Evolutionary conservation across 352 stramenopile species (phyloP), one percentile per base, ranked within the genome.

Genomic region (Phytopythium chamaehyphon): DNA sequence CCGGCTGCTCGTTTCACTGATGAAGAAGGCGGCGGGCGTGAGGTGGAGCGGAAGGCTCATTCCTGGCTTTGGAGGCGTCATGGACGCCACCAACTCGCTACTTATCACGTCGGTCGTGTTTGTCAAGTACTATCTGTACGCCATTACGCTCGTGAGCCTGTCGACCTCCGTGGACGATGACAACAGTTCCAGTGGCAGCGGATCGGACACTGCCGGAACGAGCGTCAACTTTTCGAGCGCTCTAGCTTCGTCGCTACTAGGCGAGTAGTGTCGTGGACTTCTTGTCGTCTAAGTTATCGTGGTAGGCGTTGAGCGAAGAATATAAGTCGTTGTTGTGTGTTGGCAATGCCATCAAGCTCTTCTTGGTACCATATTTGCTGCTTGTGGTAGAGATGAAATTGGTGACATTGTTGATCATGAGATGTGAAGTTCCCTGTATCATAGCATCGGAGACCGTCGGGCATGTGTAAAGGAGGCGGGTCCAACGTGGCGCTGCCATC

Each of bases 11-110:
- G 95, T 96, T 35, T 97, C 86, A 42, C 87, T 99, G 67, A 58
- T 99, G 7, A 99, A 99, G 70, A 76, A 95, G 33, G 92, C 97
- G 61, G 93, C 93, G 2, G 90, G 85, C 11, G 71, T 98, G 36
- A 99, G 98, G 69, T 92, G 98, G 64, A 98, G 95, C 51, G 96
- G 95, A 5, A 88, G 91, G 57, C 68, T 99, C 22, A 96, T 99
- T 61, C 96, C 96, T 15, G 96, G 97, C 55, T 95, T 98, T 61
- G 96, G 96, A 31, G 96, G 96, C 28, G 86, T 98, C 42, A 77
- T 99, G 38, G 96, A 99, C 60, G 85, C 95, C 39, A 91, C 98
- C 19, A 95, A 99, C 57, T 96, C 90, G 40, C 94, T 98, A 50
- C 94, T 98, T 54, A 98, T 98, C 54, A 70, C 79, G 1, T 75